These are phyloP conservation scores for Nigrograna mackinnonii DNA, from an alignment of 2,329 filamentous ascomycete species.

Conservation along the genomic window DNA sequence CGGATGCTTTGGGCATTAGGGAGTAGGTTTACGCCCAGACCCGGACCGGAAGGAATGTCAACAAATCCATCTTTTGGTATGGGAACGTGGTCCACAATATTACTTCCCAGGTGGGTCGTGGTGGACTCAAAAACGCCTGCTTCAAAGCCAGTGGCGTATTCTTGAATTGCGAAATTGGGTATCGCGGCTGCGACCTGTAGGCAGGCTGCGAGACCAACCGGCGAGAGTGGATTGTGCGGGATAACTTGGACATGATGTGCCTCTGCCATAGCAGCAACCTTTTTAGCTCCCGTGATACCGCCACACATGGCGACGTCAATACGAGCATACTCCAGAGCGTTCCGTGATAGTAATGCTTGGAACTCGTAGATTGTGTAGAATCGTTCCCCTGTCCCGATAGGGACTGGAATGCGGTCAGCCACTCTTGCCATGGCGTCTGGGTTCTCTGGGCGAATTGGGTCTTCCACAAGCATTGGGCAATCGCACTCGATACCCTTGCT, in stretches of 20 bases:
- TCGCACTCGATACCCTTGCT: slow-evolving; percentile 2
- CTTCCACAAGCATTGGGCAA: slow-evolving; percentile 6
- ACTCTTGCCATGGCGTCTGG: slow-evolving; percentile 5
- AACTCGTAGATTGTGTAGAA: slow-evolving; percentile 6
- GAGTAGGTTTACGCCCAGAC: slow-evolving; percentile 1
- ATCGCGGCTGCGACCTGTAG: slow-evolving; percentile 3
- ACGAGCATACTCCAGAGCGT: slow-evolving; percentile 5
- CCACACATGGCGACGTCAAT: slow-evolving; percentile 5
- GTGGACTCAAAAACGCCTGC: slow-evolving; percentile 2
- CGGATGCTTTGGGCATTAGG: slow-evolving; percentile 2
- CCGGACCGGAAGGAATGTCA: slow-evolving; percentile 3
- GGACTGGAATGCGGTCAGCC: slow-evolving; percentile 3
- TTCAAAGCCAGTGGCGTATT: slow-evolving; percentile 4
- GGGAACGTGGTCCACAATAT: slow-evolving; percentile 3
- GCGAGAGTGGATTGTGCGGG: slow-evolving; percentile 5
- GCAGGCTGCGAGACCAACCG: slow-evolving; percentile 5
- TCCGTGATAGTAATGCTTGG: slow-evolving; percentile 3
- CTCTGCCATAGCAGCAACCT: slow-evolving; percentile 6
- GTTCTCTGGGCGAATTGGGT: slow-evolving; percentile 4
- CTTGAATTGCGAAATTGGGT: slow-evolving; percentile 5
- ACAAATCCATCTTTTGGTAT: slow-evolving; percentile 3
- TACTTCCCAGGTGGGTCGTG: slow-evolving; percentile 2
- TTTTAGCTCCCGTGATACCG: slow-evolving; percentile 6
- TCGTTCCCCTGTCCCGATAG: slow-evolving; percentile 4
- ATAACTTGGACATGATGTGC: slow-evolving; percentile 6